A percentile compares a stretch with the other conserved stretches of the same genome.
Evolutionary conservation across 2,329 filamentous ascomycete species (phyloP).

Genomic region (Coniochaeta ligniaria): DNA sequence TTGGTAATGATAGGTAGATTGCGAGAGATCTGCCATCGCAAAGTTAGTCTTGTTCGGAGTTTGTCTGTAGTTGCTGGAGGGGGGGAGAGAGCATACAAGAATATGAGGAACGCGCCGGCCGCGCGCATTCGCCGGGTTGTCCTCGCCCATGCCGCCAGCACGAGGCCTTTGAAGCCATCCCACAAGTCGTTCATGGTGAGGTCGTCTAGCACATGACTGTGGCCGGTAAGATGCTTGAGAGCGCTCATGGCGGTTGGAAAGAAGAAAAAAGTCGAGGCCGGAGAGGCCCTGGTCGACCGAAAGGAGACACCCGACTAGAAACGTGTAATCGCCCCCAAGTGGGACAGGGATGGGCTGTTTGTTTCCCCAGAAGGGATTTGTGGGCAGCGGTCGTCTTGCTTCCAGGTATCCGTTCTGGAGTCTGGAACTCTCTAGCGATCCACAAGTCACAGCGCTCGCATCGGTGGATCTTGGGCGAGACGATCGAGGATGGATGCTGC

Average conservation of each 20-base stretch:
- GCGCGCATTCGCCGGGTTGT: slow-evolving; percentile 26
- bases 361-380: not conserved
- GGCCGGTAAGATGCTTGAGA: not conserved
- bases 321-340: not conserved
- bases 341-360: not conserved
- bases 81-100: slow-evolving; percentile 17
- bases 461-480: not conserved
- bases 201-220: slow-evolving; percentile 11
- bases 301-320: not conserved
- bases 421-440: not conserved
- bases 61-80: not conserved
- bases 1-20: slow-evolving; percentile 14
- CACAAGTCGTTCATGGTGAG: slow-evolving; percentile 12
- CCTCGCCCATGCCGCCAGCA: slow-evolving; percentile 21
- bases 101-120: slow-evolving; percentile 18
- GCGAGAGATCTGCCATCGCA: slow-evolving; percentile 4
- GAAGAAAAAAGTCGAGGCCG: not conserved
- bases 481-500: not conserved
- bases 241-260: slow-evolving; percentile 2
- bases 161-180: slow-evolving; percentile 14
- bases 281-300: not conserved
- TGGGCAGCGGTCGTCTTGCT: not conserved
- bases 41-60: not conserved
- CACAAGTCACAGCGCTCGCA: not conserved
- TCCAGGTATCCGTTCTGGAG: not conserved